Conservation (phyloP, 2,329 filamentous ascomycete genomes). For the Clarireedia sp. region DNA sequence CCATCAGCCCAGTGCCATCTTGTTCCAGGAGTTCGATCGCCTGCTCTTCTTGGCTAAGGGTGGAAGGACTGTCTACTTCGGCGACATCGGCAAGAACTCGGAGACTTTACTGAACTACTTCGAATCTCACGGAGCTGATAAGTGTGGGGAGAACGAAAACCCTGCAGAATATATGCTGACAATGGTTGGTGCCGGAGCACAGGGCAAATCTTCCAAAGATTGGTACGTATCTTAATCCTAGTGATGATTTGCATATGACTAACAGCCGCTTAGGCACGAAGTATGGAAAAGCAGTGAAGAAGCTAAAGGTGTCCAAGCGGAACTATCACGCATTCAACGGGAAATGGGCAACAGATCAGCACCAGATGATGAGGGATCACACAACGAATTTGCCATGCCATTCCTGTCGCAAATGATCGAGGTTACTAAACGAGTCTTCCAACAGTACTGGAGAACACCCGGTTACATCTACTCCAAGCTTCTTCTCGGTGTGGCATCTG, state of each 20-base stretch:
- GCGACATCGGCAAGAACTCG: constrained; percentile 54
- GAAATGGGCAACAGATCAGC: constrained; percentile 44
- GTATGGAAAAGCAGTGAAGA: constrained; percentile 33
- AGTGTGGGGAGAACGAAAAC: constrained; percentile 63
- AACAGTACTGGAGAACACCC: constrained; percentile 73
- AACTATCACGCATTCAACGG: constrained; percentile 26
- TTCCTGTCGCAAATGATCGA: constrained; percentile 57
- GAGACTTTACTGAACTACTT: constrained; percentile 52
- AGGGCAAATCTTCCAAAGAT: constrained; percentile 49
- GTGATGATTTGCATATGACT: not conserved
- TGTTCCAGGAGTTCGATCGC: constrained; percentile 85
- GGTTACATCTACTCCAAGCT: constrained; percentile 68
- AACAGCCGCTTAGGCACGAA: constrained; percentile 24
- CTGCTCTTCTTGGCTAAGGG: constrained; percentile 71
- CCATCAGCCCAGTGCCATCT: constrained; percentile 87
- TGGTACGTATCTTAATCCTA: constrained; percentile 34
- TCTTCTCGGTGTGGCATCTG: constrained; percentile 41
- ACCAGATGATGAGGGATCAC: constrained; percentile 37
- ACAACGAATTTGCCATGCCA: constrained; percentile 70
- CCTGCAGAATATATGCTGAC: constrained; percentile 58
- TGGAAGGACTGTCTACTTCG: constrained; percentile 75
- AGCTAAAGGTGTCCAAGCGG: constrained; percentile 26
- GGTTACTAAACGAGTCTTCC: constrained; percentile 60
- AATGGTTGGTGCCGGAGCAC: constrained; percentile 50
- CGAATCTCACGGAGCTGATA: constrained; percentile 58